These are phyloP conservation scores for Theobroma cacao DNA, from an alignment of 345 rosid genomes.

Conservation along the genomic window DNA sequence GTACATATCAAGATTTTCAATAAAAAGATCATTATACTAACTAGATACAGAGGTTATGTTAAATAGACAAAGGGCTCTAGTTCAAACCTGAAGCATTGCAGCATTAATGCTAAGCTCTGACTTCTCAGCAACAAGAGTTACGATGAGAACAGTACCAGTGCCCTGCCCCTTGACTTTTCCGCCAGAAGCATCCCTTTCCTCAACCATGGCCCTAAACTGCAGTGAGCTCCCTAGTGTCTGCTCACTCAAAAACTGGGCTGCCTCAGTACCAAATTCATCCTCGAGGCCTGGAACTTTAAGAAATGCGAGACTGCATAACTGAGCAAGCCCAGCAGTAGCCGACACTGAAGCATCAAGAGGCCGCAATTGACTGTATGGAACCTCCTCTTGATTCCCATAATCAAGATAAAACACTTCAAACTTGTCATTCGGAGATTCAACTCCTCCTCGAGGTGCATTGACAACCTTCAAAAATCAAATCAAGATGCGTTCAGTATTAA, in stretches of 20 bases:
- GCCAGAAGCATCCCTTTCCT: slow-evolving; percentile 83
- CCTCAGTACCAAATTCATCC: slow-evolving; percentile 84
- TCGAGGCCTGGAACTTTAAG: slow-evolving; percentile 79
- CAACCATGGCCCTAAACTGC: slow-evolving; percentile 74
- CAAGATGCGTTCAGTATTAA: background rate
- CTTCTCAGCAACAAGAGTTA: slow-evolving; percentile 70
- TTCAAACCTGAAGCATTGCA: slow-evolving; percentile 79
- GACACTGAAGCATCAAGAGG: slow-evolving; percentile 79
- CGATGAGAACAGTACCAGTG: slow-evolving; percentile 67
- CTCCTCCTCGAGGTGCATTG: slow-evolving; percentile 71
- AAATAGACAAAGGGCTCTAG: background rate
- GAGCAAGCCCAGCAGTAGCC: slow-evolving; percentile 77
- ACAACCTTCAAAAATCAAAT: slow-evolving; percentile 53
- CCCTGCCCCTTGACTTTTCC: slow-evolving; percentile 97
- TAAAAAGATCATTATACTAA: background rate
- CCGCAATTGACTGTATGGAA: slow-evolving; percentile 65
- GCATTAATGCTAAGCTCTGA: slow-evolving; percentile 85
- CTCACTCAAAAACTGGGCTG: slow-evolving; percentile 74
- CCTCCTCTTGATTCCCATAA: slow-evolving; percentile 91
- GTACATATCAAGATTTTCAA: background rate
- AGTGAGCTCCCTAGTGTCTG: slow-evolving; percentile 54
- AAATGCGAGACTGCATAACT: slow-evolving; percentile 92
- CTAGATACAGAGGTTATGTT: background rate
- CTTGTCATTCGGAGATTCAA: slow-evolving; percentile 63
- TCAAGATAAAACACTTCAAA: slow-evolving; percentile 96